A percentile compares a stretch with the other conserved stretches of the same genome.
Conservation (phyloP, 2,329 filamentous ascomycete genomes). For the Exophiala phaeomuriformis region DNA sequence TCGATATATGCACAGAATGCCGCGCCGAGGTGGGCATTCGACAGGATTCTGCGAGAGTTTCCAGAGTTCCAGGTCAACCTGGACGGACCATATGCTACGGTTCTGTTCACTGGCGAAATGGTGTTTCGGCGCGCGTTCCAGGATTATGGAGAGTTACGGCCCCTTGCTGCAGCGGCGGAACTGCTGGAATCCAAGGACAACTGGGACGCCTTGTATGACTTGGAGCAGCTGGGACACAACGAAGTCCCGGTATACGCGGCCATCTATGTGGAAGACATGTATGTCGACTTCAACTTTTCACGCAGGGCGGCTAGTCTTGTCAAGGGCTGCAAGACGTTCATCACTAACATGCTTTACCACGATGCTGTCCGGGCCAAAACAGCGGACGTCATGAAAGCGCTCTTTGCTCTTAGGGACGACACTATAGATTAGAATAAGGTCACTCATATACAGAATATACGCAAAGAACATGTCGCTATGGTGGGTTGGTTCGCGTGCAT, state of each 20-base stretch:
- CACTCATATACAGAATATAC: background rate
- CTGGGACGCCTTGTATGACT: slow-evolving; percentile 73
- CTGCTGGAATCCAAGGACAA: slow-evolving; percentile 59
- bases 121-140: slow-evolving; percentile 28
- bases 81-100: slow-evolving; percentile 38
- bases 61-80: slow-evolving; percentile 43
- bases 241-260: slow-evolving; percentile 80
- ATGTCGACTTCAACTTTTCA: slow-evolving; percentile 71
- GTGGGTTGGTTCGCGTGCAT: no score
- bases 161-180: slow-evolving; percentile 61
- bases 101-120: slow-evolving; percentile 91
- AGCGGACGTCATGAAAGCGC: slow-evolving; percentile 66
- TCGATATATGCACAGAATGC: slow-evolving; percentile 72
- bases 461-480: no score
- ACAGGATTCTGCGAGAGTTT: slow-evolving; percentile 32
- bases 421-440: slow-evolving; percentile 44
- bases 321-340: slow-evolving; percentile 68
- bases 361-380: slow-evolving; percentile 67
- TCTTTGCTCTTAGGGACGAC: slow-evolving; percentile 71
- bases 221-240: slow-evolving; percentile 64
- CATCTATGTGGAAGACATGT: slow-evolving; percentile 83
- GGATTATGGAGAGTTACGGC: slow-evolving; percentile 66
- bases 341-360: slow-evolving; percentile 84
- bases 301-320: slow-evolving; percentile 67
- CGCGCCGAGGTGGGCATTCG: slow-evolving; percentile 69